Percentiles rank a stretch among this genome's conserved stretches.
phyloP scores from a whole-genome alignment of 768 basidiomycete species.

The Suillus tomentosus region DNA sequence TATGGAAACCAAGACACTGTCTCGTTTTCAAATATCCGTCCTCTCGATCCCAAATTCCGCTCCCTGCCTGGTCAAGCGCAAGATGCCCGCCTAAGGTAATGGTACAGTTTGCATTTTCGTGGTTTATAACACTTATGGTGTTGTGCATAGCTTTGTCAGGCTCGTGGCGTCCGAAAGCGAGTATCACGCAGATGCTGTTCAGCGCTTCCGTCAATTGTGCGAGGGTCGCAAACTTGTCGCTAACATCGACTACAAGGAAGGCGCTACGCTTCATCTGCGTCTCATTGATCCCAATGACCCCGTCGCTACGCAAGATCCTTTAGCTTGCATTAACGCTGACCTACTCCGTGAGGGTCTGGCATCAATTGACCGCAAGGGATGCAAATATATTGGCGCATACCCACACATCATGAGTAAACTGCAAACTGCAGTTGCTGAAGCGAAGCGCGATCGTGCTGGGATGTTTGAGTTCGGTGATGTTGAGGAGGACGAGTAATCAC shows the following conservation, averaged over 20 bases:
- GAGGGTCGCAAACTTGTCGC: constrained; percentile 96
- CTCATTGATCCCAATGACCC: constrained; percentile 89
- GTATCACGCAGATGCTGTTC: constrained; percentile 81
- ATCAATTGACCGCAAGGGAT: constrained; percentile 73
- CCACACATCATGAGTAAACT: constrained; percentile 68
- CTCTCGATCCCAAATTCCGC: constrained; percentile 89
- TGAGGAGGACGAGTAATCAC: constrained; percentile 68
- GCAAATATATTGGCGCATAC: constrained; percentile 72
- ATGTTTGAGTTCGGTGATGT: constrained; percentile 94
- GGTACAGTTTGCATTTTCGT: constrained; percentile 8
- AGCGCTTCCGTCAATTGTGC: constrained; percentile 81
- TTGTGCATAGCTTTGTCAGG: constrained; percentile 72
- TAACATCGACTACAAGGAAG: constrained; percentile 90
- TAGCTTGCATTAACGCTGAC: constrained; percentile 85
- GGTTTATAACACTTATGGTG: constrained; percentile 7
- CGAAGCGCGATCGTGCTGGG: constrained; percentile 74
- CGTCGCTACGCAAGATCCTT: constrained; percentile 61
- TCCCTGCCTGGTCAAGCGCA: constrained; percentile 90
- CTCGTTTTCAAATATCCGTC: constrained; percentile 80
- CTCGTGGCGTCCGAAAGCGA: constrained; percentile 81
- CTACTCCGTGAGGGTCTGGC: constrained; percentile 88
- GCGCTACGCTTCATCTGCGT: constrained; percentile 77
- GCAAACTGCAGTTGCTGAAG: constrained; percentile 57
- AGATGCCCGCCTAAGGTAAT: constrained; percentile 85
- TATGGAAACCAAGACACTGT: constrained; percentile 94